Base-by-base conservation (phyloP, 2,329 filamentous ascomycete genomes). In the Pseudogymnoascus sp. region DNA sequence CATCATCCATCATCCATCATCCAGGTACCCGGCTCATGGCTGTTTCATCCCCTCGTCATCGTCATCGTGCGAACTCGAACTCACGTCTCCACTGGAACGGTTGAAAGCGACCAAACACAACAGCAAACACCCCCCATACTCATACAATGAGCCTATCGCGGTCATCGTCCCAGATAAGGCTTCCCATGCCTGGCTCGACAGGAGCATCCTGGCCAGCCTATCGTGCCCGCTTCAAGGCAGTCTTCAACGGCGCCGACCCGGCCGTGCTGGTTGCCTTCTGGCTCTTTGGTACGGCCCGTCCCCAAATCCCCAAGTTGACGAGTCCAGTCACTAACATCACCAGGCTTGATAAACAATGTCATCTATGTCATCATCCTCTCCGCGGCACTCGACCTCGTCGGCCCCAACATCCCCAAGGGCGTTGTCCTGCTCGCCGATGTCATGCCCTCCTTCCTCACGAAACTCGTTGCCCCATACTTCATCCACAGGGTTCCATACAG, bases 301-400 rank as follows among this genome's bases (percentile, higher is more conserved):
- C 42, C 47, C n/a, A 11, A 42, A 47, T 21, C 28, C 17, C 57
- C 36, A 15, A n/a, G 21, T 31, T 1, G 23, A 42, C 17, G 33
- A 65, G 65, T 33, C 65, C 63, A 10, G 31, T 21, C 13, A 8
- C 21, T 15, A 60, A 19, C 50, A 40, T n/a, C 5, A 1, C n/a
- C 57, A 93, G 91, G 91, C 62, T 79, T 95, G 17, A 95, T 97
- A 74, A 97, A 99, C 77, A 97, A 97, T 78, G 91, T 97, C 69
- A 89, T 97, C 77, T 97, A 97, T 77, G 93, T 97, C 63, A 90
- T 97, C 75, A 95, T 97, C 73, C 88, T 99, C 71, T 96, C 92
- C 31, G 90, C 95, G 36, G 95, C 95, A 3, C 89, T 97, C 71
- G 95, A 99, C 72, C 89, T 99, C 66, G 95, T 97, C 70, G 93